phyloP scores from a whole-genome alignment of 768 basidiomycete species.

The Rhodotorula sphaerocarpa region DNA sequence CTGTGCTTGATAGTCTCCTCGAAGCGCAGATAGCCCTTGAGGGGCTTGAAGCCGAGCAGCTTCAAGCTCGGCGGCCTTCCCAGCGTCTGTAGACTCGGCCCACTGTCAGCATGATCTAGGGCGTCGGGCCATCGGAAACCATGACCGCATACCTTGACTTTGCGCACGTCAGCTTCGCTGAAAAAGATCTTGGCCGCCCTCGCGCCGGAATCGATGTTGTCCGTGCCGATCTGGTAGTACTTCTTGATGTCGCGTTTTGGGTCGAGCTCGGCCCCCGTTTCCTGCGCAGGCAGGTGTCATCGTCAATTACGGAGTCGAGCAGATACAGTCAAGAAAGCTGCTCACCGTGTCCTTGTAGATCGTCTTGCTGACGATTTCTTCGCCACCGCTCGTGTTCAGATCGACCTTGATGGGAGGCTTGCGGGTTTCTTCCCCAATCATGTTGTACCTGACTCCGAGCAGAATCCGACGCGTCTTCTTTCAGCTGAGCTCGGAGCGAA shows the following conservation, averaged over 20 bases:
- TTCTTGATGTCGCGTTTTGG: slow-evolving; percentile 44
- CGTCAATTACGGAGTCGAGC: neutral
- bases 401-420: slow-evolving; percentile 73
- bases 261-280: slow-evolving; percentile 40
- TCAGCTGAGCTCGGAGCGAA: neutral
- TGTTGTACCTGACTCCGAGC: slow-evolving; percentile 57
- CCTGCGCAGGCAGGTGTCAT: slow-evolving; percentile 24
- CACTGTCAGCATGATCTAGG: slow-evolving; percentile 27
- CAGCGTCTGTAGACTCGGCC: slow-evolving; percentile 55
- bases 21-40: slow-evolving; percentile 55
- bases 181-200: slow-evolving; percentile 36
- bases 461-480: neutral
- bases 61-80: slow-evolving; percentile 79
- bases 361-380: slow-evolving; percentile 60
- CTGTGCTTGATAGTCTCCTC: slow-evolving; percentile 91
- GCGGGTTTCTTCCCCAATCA: slow-evolving; percentile 81
- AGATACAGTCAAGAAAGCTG: slow-evolving; percentile 8
- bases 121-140: no score
- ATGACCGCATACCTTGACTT: slow-evolving; percentile 37
- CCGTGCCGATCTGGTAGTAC: slow-evolving; percentile 44
- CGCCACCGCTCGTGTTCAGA: slow-evolving; percentile 18
- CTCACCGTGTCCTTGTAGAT: slow-evolving; percentile 68
- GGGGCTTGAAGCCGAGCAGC: slow-evolving; percentile 77
- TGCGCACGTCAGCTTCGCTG: slow-evolving; percentile 29
- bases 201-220: slow-evolving; percentile 32